phyloP scores from a whole-genome alignment of 352 stramenopile species.

The Phytophthora tentaculata region DNA sequence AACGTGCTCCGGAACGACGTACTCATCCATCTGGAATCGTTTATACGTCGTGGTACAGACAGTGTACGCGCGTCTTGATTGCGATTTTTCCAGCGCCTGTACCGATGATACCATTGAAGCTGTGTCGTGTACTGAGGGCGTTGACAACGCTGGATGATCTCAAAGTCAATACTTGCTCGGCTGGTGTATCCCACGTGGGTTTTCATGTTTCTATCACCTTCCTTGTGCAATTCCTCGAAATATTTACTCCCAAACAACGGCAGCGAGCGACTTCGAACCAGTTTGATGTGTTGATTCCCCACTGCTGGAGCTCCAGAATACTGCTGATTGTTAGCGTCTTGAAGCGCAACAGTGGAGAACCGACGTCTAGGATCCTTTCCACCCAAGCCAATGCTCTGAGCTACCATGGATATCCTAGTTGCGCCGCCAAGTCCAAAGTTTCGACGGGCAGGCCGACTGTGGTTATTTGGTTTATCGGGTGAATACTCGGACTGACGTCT shows the following conservation, averaged over 20 bases:
- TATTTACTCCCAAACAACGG: slow-evolving; percentile 53
- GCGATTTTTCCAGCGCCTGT: slow-evolving; percentile 40
- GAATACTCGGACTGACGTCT: slow-evolving; percentile 15
- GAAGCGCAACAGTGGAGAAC: slow-evolving; percentile 9
- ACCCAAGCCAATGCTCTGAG: slow-evolving; percentile 13
- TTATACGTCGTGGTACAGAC: neutral
- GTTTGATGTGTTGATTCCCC: neutral
- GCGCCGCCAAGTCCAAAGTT: slow-evolving; percentile 3
- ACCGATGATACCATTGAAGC: slow-evolving; percentile 54
- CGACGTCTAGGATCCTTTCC: slow-evolving; percentile 7
- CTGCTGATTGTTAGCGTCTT: slow-evolving; percentile 1
- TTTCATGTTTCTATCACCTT: slow-evolving; percentile 14
- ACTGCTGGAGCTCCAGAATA: neutral
- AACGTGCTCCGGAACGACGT: slow-evolving; percentile 18
- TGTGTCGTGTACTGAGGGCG: slow-evolving; percentile 58
- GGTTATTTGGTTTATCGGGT: neutral
- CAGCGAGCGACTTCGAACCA: slow-evolving; percentile 53
- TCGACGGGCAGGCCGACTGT: neutral
- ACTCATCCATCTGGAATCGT: neutral
- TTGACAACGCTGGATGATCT: slow-evolving; percentile 67
- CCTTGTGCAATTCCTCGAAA: slow-evolving; percentile 33
- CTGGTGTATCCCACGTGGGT: slow-evolving; percentile 3
- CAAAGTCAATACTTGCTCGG: slow-evolving; percentile 52
- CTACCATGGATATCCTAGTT: slow-evolving; percentile 25
- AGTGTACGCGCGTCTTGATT: neutral